These are phyloP conservation scores for Xerocomellus dryophilus DNA, from an alignment of 768 basidiomycete genomes.

Conservation along the genomic window DNA sequence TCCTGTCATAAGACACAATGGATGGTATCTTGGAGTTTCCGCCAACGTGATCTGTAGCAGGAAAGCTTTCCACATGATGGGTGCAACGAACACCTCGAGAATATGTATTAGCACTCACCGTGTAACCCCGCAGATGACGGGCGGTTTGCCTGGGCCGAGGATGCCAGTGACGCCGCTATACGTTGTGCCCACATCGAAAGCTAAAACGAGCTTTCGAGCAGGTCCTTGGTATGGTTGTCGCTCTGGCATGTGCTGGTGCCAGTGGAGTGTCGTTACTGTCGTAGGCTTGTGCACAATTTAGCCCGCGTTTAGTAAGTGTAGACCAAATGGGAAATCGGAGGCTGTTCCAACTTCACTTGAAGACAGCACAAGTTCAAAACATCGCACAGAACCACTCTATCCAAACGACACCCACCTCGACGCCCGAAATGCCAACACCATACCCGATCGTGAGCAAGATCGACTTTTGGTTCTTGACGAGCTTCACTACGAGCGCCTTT, in stretches of 20 bases:
- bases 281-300: neutral
- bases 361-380: no score
- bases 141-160: constrained; percentile 31
- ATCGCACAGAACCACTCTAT: no score
- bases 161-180: constrained; percentile 45
- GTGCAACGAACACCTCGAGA: neutral
- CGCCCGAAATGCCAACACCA: constrained; percentile 94
- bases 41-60: constrained; percentile 44
- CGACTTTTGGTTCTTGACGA: no score
- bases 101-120: constrained; percentile 15
- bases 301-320: neutral
- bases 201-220: constrained; percentile 43
- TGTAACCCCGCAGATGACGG: constrained; percentile 19
- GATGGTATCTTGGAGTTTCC: constrained; percentile 51
- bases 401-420: constrained; percentile 45
- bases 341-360: no score
- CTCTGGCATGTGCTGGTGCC: constrained; percentile 22
- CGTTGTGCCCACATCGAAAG: constrained; percentile 53
- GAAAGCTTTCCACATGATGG: constrained; percentile 37
- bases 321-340: no score
- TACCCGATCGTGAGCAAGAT: constrained; percentile 98
- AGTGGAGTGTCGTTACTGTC: no score
- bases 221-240: constrained; percentile 41
- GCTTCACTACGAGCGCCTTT: no score
- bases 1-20: constrained; percentile 47